Conservation (phyloP, 768 basidiomycete species). For the Amanita brunnescens region DNA sequence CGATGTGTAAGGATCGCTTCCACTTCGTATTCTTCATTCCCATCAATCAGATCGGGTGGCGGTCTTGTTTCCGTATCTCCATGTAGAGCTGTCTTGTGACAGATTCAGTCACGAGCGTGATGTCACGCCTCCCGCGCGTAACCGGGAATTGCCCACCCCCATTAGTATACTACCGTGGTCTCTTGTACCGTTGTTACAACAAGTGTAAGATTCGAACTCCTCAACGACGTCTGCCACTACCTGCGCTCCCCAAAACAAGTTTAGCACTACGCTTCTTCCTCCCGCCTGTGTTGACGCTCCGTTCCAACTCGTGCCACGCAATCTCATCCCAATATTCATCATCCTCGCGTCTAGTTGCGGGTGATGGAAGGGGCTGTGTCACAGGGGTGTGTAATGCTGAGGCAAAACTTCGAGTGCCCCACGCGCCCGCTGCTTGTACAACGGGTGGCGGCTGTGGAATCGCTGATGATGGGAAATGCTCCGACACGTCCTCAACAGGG, state of each 20-base stretch:
- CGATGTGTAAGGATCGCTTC: no score
- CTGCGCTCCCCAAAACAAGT: slow-evolving; percentile 61
- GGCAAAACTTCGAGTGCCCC: slow-evolving; percentile 79
- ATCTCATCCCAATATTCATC: slow-evolving; percentile 74
- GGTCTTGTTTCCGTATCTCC: no score
- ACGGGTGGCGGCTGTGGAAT: background rate
- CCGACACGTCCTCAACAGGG: background rate
- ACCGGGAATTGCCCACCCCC: no score
- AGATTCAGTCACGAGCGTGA: no score
- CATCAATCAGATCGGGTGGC: no score
- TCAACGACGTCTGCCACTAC: slow-evolving; percentile 42
- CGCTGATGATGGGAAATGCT: background rate
- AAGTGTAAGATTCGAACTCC: slow-evolving; percentile 10
- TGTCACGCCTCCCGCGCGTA: no score
- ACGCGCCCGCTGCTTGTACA: slow-evolving; percentile 41
- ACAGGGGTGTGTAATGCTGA: slow-evolving; percentile 57
- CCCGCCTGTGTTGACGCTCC: slow-evolving; percentile 35
- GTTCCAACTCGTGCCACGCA: slow-evolving; percentile 78
- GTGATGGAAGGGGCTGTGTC: slow-evolving; percentile 13
- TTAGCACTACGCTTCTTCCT: slow-evolving; percentile 55
- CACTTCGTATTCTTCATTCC: no score
- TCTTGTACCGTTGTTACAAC: slow-evolving; percentile 22
- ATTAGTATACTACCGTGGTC: slow-evolving; percentile 12
- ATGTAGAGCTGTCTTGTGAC: no score
- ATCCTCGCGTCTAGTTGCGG: slow-evolving; percentile 21